Percentiles rank a stretch among this genome's conserved stretches.
phyloP scores from a whole-genome alignment of 139 green algal species.

The Haematococcus lacustris region DNA sequence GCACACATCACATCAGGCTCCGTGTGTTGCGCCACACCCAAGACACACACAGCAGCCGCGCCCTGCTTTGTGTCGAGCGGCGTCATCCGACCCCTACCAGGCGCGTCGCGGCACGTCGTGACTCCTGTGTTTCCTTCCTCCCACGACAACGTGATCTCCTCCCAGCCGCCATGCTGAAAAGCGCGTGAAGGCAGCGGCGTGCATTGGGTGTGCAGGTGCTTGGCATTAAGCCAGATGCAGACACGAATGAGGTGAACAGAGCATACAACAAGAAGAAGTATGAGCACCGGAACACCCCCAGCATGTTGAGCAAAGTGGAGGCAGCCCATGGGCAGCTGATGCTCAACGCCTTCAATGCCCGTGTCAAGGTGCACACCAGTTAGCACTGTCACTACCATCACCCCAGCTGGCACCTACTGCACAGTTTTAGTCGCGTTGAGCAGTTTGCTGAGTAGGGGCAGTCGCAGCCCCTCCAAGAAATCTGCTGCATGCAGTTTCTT shows the following conservation, averaged over 20 bases:
- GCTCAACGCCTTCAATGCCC: conserved; percentile 26
- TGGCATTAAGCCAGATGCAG: conserved; percentile 29
- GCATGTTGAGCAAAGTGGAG: conserved; percentile 33
- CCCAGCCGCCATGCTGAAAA: no score
- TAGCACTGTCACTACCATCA: background rate
- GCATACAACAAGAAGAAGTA: conserved; percentile 31
- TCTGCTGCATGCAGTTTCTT: background rate
- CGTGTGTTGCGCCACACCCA: no score
- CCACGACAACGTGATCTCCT: no score
- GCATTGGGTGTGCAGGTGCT: conserved; percentile 36
- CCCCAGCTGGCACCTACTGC: background rate
- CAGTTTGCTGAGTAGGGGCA: background rate
- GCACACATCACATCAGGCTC: no score
- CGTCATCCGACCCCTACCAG: no score
- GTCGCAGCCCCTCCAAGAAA: background rate
- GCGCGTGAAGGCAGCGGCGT: no score
- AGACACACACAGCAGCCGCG: no score
- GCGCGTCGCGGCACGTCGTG: no score
- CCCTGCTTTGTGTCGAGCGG: no score
- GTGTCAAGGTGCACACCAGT: conserved; percentile 24
- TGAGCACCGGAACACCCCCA: conserved; percentile 17
- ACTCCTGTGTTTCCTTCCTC: no score
- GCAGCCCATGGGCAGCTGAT: conserved; percentile 36
- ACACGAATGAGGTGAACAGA: conserved; percentile 32
- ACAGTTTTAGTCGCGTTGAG: background rate